Evolutionary conservation across 495 filamentous ascomycete species (phyloP).

Genomic region (Aspergillus diversus): DNA sequence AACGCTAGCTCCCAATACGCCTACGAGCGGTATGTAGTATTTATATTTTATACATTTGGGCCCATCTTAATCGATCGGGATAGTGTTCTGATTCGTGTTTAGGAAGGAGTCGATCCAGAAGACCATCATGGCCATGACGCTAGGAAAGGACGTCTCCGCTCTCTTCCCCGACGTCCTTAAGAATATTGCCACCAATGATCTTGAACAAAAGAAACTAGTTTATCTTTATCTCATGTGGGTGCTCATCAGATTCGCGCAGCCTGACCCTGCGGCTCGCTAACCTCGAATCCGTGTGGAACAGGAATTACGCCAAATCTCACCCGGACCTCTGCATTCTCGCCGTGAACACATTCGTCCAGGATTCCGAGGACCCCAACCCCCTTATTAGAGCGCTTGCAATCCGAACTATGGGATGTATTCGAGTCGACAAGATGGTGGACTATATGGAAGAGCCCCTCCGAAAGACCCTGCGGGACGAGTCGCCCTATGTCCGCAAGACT

Average conservation of each 20-base stretch:
- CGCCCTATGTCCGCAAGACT: conserved; percentile 97
- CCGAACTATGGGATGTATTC: conserved; percentile 98
- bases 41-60: not conserved
- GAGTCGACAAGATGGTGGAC: conserved; percentile 99
- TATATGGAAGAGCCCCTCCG: conserved; percentile 99
- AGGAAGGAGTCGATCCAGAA: conserved; percentile 99
- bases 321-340: conserved; percentile 98
- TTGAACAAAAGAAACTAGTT: conserved; percentile 99
- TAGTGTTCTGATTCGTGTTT: conserved; percentile 32
- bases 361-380: conserved; percentile 98
- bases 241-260: not conserved
- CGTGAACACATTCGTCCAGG: conserved; percentile 99
- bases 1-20: conserved; percentile 85
- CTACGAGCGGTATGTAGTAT: conserved; percentile 74
- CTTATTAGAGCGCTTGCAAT: conserved; percentile 93
- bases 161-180: conserved; percentile 98
- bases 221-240: conserved; percentile 96
- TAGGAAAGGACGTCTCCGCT: conserved; percentile 97
- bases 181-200: conserved; percentile 92
- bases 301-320: conserved; percentile 99
- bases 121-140: conserved; percentile 99
- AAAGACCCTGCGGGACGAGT: conserved; percentile 96
- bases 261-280: conserved; percentile 17
- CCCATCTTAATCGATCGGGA: conserved; percentile 1
- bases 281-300: conserved; percentile 34